Conservation (phyloP, 345 rosid genomes). For the Populus simonii region DNA sequence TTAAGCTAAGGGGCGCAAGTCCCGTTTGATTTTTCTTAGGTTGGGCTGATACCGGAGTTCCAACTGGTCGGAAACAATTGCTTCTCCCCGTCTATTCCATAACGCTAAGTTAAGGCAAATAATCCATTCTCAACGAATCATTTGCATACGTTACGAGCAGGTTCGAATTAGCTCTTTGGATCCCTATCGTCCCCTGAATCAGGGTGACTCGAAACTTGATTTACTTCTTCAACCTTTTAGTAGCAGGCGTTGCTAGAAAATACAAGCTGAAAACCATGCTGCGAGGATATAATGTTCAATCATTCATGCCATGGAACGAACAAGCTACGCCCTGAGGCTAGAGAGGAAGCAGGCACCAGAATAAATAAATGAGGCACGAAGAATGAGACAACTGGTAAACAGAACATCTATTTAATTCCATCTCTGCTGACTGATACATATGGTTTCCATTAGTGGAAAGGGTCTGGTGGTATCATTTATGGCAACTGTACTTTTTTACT, state of each 20-base stretch:
- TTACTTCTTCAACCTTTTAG: neutral
- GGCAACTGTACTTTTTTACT: neutral
- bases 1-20: neutral
- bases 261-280: no score
- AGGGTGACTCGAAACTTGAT: neutral
- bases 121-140: neutral
- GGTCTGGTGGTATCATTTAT: conserved; percentile 10
- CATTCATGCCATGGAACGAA: neutral
- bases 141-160: neutral
- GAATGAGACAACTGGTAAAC: neutral
- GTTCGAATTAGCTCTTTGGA: neutral
- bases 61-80: no score
- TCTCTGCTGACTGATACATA: neutral
- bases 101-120: neutral
- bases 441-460: neutral
- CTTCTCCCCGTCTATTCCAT: no score
- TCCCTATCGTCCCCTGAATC: neutral
- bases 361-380: neutral
- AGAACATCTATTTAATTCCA: neutral
- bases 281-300: neutral
- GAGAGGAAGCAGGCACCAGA: neutral
- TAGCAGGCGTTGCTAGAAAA: neutral
- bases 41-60: neutral
- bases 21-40: neutral
- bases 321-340: neutral